Evolutionary conservation across 2,329 filamentous ascomycete species (phyloP), one percentile per base, ranked within the genome.

Genomic region (Ceratocystis papillata): DNA sequence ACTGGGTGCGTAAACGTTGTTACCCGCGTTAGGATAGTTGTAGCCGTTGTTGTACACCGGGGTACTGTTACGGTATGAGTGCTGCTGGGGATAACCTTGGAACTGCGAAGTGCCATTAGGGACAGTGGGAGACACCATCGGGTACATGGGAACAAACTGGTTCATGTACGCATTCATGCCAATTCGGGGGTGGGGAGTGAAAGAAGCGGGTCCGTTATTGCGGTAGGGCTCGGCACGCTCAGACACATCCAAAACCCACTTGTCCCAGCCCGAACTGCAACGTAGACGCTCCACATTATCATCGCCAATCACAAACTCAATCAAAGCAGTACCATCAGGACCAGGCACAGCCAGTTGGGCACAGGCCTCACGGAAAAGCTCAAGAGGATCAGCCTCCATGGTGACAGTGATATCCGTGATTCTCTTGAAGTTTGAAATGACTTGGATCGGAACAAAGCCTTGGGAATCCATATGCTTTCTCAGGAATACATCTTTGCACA

Each of bases 401-500:
- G 63, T 68, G 44, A 60, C 60, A 3, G 68, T 88, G 37, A 95
- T 77, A 33, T 82, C 78, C 75, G 86, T 87, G 73, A 96, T 87
- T 67, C 94, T 87, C 75, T 90, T 90, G 80, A 99, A 99, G n/a
- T 81, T 82, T 25, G 88, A 83, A 70, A 99, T 87, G 67, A 96
- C 83, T 44, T 82, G 80, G 63, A 99, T 78, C 63, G 85, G 86
- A 15, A 96, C 92, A 72, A 92, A 97, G 20, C 94, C 94, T 74
- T 97, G 89, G 0, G 88, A 89, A 73, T 99, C 93, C 94, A 99
- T 97, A 71, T 92, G 87, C 72, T 84, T 86, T 67, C 94, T 87
- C 67, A 99, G 80, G 75, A 86, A 97, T 72, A 89, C 81, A 73
- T 99, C 94, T 76, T 96, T 96, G 81, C 90, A 89, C 62, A 97